Evolutionary conservation across 305 asterid species (phyloP).

Genomic region (Lippia alba): DNA sequence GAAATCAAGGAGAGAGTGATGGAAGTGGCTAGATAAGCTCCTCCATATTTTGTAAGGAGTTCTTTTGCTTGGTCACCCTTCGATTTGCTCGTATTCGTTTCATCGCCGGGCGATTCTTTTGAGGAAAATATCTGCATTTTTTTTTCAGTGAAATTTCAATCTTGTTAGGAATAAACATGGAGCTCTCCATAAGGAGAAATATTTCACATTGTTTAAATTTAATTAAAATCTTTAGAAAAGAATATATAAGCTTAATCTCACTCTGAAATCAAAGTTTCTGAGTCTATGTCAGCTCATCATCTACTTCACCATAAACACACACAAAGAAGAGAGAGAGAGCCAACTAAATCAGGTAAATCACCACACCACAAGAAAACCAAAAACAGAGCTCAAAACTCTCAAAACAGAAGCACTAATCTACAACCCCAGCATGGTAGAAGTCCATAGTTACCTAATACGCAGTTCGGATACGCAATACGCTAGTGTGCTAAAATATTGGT

Average conservation of each 20-base stretch:
- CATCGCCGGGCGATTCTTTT: slow-evolving; percentile 59
- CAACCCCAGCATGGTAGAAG: too few species aligned
- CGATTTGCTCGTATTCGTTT: slow-evolving; percentile 54
- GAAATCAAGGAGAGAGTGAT: slow-evolving; percentile 90
- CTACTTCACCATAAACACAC: too few species aligned
- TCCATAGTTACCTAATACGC: too few species aligned
- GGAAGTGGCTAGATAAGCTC: slow-evolving; percentile 95
- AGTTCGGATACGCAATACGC: too few species aligned
- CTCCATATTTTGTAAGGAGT: slow-evolving; percentile 90
- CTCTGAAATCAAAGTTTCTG: too few species aligned
- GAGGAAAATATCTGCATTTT: slow-evolving; percentile 74
- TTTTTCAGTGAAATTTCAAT: background rate
- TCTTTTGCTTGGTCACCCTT: slow-evolving; percentile 93
- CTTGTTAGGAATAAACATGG: background rate
- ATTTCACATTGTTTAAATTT: background rate
- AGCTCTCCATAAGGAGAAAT: background rate
- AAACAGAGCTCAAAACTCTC: background rate
- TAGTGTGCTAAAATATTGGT: too few species aligned
- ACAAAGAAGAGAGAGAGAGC: background rate
- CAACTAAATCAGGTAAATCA: too few species aligned
- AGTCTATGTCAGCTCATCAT: too few species aligned
- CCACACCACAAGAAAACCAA: background rate
- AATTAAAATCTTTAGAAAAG: too few species aligned
- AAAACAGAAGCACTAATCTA: too few species aligned
- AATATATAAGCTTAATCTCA: too few species aligned